Conservation (phyloP, 2,329 filamentous ascomycete genomes). For the Pseudocercospora vitis region DNA sequence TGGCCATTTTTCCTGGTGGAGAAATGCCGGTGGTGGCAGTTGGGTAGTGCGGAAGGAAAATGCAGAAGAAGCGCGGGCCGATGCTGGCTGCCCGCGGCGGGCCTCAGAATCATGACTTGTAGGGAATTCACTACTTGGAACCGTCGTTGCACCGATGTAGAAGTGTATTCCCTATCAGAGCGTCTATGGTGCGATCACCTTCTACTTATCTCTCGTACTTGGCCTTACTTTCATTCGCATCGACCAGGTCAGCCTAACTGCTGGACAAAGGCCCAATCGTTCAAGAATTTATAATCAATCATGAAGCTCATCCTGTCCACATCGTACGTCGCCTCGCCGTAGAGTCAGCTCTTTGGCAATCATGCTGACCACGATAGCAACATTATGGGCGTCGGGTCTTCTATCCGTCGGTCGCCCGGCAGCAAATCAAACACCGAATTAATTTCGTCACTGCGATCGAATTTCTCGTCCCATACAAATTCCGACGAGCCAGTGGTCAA, state of each 20-base stretch:
- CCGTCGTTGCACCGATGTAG: neutral
- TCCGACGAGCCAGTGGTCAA: slow-evolving; percentile 10
- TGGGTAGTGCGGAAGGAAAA: slow-evolving; percentile 3
- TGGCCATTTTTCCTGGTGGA: slow-evolving; percentile 47
- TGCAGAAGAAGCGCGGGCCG: neutral
- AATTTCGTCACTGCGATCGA: slow-evolving; percentile 80
- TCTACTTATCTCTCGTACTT: slow-evolving; percentile 1
- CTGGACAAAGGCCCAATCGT: slow-evolving; percentile 7
- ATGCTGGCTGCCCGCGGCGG: neutral
- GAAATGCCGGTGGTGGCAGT: neutral
- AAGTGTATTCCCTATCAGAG: neutral
- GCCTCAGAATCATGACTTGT: neutral
- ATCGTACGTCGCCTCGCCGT: slow-evolving; percentile 59
- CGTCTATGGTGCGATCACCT: neutral
- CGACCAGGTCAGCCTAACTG: neutral
- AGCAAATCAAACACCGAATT: slow-evolving; percentile 88
- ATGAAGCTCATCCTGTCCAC: slow-evolving; percentile 85
- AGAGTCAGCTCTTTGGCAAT: slow-evolving; percentile 10
- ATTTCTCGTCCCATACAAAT: slow-evolving; percentile 55
- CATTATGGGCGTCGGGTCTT: slow-evolving; percentile 79
- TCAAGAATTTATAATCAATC: slow-evolving; percentile 41
- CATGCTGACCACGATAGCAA: slow-evolving; percentile 56
- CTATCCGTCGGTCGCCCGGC: slow-evolving; percentile 74
- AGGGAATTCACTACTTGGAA: neutral
- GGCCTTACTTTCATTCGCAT: neutral